Base-by-base conservation (phyloP, 2,329 filamentous ascomycete species). In the Fusarium napiforme region DNA sequence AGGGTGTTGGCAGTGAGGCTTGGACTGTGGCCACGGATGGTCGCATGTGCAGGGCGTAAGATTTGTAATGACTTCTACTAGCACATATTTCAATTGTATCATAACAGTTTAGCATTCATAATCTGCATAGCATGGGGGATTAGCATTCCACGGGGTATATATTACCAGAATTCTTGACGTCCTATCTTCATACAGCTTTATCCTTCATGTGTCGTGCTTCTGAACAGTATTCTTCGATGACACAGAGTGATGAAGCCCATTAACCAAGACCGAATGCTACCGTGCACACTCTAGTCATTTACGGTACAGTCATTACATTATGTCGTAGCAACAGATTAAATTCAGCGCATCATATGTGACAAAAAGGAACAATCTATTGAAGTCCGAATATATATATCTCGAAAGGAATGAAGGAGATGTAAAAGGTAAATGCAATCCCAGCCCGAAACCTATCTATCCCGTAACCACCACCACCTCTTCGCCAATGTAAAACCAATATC, bases 1-100 rank as follows among this genome's bases (percentile, higher is more conserved):
- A 82, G n/a, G 84, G 81, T 8, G 87, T 90, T 10, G 87, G 87
- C 0, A 87, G 85, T 63, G 87, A 89, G 57, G 75, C 74, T n/a
- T 89, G 87, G 87, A 57, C 36, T 15, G 55, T 77, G 37, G 45
- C 37, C 16, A 40, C 52, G 2, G 36, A 65, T 37, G 74, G 75
- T 7, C 52, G 60, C 18, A 74, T 76, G 72, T 77, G 75, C 28
- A 62, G 28, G 30, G 55, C 65, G 4, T 64, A 43, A 61, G 23
- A 9, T 18, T 28, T 58, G 30, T n/a, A 28, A 47, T 26, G 30
- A 47, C 12, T 26, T 47, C 19, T 26, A 36, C 16, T 36, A 57
- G 50, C 5, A 55, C n/a, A 49, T 58, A 58, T 58, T 49, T 36
- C 9, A 49, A 36, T 34, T 58, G 30, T 34, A 47, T n/a, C 30